Percentiles rank a stretch among this genome's conserved stretches.
These are phyloP conservation scores for Colletotrichum noveboracense DNA, from an alignment of 2,329 filamentous ascomycete species.

Conservation along the genomic window DNA sequence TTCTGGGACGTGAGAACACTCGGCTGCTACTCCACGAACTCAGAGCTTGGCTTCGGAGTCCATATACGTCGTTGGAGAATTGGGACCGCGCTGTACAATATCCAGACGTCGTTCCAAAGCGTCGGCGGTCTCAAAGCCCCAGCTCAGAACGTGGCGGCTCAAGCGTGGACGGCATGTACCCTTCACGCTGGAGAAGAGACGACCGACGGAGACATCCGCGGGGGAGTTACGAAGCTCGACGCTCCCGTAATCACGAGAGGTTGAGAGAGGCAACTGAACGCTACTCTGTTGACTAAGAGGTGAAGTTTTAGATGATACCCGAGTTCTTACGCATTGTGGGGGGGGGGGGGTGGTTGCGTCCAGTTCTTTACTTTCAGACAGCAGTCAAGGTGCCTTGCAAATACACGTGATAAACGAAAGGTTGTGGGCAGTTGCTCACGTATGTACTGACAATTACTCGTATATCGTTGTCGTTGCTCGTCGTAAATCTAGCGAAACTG, in stretches of 20 bases:
- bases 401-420: not conserved
- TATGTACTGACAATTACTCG: not conserved
- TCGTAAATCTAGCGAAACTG: not conserved
- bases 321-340: not conserved
- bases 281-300: slow-evolving; percentile 4
- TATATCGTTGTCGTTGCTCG: not conserved
- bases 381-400: not conserved
- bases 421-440: not conserved
- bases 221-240: not conserved
- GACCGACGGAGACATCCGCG: slow-evolving; percentile 9
- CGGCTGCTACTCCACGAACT: slow-evolving; percentile 85
- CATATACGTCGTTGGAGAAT: slow-evolving; percentile 71
- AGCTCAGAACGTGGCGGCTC: not conserved
- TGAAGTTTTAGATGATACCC: not conserved
- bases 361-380: not conserved
- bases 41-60: slow-evolving; percentile 81
- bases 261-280: slow-evolving; percentile 12
- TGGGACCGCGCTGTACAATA: slow-evolving; percentile 89
- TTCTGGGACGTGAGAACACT: slow-evolving; percentile 76
- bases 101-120: not conserved
- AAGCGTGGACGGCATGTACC: slow-evolving; percentile 5
- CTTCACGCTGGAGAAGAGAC: slow-evolving; percentile 21
- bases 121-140: slow-evolving; percentile 17
- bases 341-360: not conserved
- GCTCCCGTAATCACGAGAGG: slow-evolving; percentile 9